Conservation (phyloP, 2,329 filamentous ascomycete genomes). For the Sphaerulina populicola region DNA sequence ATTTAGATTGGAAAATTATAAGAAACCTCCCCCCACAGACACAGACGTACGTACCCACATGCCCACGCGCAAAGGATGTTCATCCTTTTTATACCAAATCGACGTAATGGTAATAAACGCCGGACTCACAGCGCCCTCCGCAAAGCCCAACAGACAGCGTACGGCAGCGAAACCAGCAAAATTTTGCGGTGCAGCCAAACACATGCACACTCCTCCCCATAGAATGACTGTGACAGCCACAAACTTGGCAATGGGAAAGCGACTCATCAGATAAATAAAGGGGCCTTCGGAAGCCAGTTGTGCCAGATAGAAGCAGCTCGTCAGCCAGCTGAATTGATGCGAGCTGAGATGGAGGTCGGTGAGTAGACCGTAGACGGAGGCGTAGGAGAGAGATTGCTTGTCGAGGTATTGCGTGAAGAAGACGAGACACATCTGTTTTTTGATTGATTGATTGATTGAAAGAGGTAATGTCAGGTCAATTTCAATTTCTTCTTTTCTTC, state of each 20-base stretch:
- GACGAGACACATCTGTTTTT: conserved; percentile 25
- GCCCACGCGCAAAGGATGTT: conserved; percentile 25
- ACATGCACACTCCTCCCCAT: conserved; percentile 41
- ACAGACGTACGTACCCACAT: conserved; percentile 37
- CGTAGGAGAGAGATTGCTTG: conserved; percentile 46
- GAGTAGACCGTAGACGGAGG: conserved; percentile 42
- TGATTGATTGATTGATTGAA: too few species aligned
- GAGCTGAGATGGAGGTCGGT: conserved; percentile 41
- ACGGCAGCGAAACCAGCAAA: conserved; percentile 31
- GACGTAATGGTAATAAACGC: conserved; percentile 42
- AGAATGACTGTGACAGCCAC: conserved; percentile 41
- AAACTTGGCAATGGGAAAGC: conserved; percentile 44
- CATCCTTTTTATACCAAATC: conserved; percentile 27
- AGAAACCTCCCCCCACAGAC: too few species aligned
- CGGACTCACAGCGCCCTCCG: conserved; percentile 40
- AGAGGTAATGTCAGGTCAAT: too few species aligned
- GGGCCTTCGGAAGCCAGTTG: conserved; percentile 41
- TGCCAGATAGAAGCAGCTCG: conserved; percentile 41
- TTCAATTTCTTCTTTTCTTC: too few species aligned
- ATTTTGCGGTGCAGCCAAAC: conserved; percentile 37
- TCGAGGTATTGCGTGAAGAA: conserved; percentile 36
- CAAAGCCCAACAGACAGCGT: conserved; percentile 36
- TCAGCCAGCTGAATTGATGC: conserved; percentile 45
- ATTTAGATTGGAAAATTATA: too few species aligned
- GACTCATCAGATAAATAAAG: conserved; percentile 46